A percentile compares a stretch with the other conserved stretches of the same genome.
phyloP scores from a whole-genome alignment of 441 rosid species.

The Populus hybrid region DNA sequence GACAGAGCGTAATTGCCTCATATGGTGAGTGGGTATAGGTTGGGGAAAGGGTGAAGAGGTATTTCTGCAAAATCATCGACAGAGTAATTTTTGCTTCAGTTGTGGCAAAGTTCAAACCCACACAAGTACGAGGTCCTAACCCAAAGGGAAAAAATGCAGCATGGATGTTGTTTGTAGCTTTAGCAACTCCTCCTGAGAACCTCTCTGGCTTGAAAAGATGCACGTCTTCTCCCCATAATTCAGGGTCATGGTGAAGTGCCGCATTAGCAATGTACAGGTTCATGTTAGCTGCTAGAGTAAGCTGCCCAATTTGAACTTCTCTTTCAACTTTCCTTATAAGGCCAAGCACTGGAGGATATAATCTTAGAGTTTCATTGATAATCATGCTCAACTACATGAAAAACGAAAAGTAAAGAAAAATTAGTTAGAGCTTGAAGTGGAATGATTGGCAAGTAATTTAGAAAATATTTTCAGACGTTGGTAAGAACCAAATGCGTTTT shows the following conservation, averaged over 20 bases:
- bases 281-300: constrained; percentile 28
- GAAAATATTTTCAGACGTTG: neutral
- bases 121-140: constrained; percentile 38
- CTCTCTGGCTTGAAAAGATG: constrained; percentile 45
- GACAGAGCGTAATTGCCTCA: constrained; percentile 12
- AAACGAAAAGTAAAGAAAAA: neutral
- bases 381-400: constrained; percentile 17
- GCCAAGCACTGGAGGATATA: constrained; percentile 29
- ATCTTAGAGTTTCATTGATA: constrained; percentile 21
- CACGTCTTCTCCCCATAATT: constrained; percentile 42
- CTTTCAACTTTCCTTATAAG: constrained; percentile 15
- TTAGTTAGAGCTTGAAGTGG: neutral
- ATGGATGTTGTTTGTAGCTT: constrained; percentile 37
- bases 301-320: constrained; percentile 24
- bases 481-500: neutral
- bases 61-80: constrained; percentile 48
- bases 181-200: constrained; percentile 41
- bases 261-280: constrained; percentile 18
- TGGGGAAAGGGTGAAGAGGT: constrained; percentile 36
- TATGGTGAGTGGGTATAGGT: constrained; percentile 38
- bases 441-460: neutral
- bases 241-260: constrained; percentile 34
- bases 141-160: constrained; percentile 41
- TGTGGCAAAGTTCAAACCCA: constrained; percentile 37
- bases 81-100: constrained; percentile 34